These are phyloP conservation scores for Vaccinium vitisidaea DNA, from an alignment of 148 eudicot species.

Conservation along the genomic window DNA sequence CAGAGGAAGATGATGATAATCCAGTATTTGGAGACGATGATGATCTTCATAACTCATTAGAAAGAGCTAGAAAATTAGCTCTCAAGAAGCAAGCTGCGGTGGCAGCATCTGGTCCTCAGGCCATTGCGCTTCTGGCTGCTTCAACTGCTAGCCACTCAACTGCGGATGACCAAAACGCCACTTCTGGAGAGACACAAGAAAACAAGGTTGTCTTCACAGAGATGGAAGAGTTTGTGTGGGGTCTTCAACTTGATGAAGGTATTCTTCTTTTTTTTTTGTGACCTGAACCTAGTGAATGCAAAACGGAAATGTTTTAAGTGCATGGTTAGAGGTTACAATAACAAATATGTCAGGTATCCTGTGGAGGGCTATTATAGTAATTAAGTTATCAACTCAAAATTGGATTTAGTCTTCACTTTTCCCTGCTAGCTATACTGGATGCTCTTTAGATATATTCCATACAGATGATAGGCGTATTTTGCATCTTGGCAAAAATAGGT, in stretches of 20 bases:
- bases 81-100: slow-evolving; percentile 57
- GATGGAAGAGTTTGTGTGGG: slow-evolving; percentile 99
- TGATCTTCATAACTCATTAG: slow-evolving; percentile 76
- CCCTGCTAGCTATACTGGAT: background rate
- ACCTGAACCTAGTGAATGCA: background rate
- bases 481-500: background rate
- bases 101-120: slow-evolving; percentile 50
- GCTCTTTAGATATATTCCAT: background rate
- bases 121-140: slow-evolving; percentile 63
- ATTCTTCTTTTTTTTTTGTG: slow-evolving; percentile 2
- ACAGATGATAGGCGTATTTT: background rate
- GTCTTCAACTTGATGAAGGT: slow-evolving; percentile 97
- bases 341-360: background rate
- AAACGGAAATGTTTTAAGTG: background rate
- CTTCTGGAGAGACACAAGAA: slow-evolving; percentile 58
- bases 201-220: slow-evolving; percentile 93
- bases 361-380: background rate
- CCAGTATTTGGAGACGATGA: slow-evolving; percentile 73
- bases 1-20: slow-evolving; percentile 50
- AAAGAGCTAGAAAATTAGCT: slow-evolving; percentile 85
- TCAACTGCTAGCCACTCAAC: slow-evolving; percentile 37
- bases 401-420: background rate
- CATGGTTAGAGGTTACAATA: background rate
- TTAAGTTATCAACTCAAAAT: background rate
- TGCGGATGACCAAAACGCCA: slow-evolving; percentile 37